phyloP scores from a whole-genome alignment of 441 rosid genomes.

The Bocquillonia castaneifolia region DNA sequence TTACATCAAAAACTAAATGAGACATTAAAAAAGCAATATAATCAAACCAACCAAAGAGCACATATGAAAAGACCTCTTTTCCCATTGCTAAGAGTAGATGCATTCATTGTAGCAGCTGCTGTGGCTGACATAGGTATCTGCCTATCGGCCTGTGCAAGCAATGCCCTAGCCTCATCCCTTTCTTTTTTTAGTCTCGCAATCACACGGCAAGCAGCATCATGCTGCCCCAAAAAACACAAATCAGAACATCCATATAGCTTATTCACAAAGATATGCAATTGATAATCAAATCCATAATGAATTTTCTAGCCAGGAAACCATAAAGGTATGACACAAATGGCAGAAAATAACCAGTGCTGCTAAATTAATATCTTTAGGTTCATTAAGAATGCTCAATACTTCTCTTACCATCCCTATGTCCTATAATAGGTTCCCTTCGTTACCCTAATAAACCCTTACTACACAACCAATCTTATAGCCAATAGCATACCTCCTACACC shows the following conservation, averaged over 20 bases:
- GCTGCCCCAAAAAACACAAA: conserved; percentile 42
- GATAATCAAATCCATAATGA: neutral
- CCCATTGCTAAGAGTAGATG: conserved; percentile 67
- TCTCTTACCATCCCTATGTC: neutral
- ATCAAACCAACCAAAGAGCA: conserved; percentile 2
- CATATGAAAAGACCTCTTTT: conserved; percentile 58
- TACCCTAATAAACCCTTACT: neutral
- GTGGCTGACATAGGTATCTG: conserved; percentile 58
- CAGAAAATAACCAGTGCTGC: neutral
- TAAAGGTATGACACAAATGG: neutral
- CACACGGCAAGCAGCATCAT: conserved; percentile 99
- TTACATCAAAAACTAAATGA: conserved; percentile 23
- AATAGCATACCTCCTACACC: neutral
- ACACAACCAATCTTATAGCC: neutral
- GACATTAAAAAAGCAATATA: conserved; percentile 11
- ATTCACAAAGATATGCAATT: neutral
- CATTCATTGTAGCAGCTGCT: conserved; percentile 42
- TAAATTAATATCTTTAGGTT: neutral
- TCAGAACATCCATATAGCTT: conserved; percentile 5
- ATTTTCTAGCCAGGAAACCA: neutral
- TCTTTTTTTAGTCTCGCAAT: conserved; percentile 96
- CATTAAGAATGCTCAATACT: neutral
- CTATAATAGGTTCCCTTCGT: neutral
- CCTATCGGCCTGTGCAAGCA: conserved; percentile 82
- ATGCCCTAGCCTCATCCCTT: conserved; percentile 83